A percentile compares a stretch with the other conserved stretches of the same genome.
Conservation (phyloP, 768 basidiomycete genomes). For the Lactifluus volemus region DNA sequence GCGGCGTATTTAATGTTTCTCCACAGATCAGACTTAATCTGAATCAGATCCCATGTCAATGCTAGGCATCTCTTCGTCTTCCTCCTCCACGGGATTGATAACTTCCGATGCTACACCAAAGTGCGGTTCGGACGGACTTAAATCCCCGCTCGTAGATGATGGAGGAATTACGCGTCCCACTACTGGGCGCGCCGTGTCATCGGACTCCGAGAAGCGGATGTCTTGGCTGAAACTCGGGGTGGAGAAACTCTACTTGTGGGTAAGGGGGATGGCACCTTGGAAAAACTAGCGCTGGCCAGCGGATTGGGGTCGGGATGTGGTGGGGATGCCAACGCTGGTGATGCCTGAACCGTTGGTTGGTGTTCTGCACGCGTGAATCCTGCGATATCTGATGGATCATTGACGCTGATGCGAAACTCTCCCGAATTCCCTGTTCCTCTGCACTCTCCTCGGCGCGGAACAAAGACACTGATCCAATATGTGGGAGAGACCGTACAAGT, state of each 20-base stretch:
- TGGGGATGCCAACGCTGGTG: not conserved
- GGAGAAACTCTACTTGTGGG: not conserved
- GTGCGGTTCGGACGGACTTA: not conserved
- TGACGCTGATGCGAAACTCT: conserved; percentile 28
- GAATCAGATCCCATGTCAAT: conserved; percentile 79
- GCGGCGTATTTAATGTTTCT: not conserved
- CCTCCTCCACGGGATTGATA: conserved; percentile 28
- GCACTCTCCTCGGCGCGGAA: conserved; percentile 54
- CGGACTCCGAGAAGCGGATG: not conserved
- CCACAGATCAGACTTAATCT: conserved; percentile 36
- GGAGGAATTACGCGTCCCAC: not conserved
- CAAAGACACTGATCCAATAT: conserved; percentile 51
- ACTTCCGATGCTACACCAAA: not conserved
- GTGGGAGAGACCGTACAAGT: conserved; percentile 56
- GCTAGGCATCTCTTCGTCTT: conserved; percentile 66
- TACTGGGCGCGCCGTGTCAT: not conserved
- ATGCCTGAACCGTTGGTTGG: not conserved
- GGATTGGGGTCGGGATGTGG: not conserved
- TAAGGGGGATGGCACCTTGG: not conserved
- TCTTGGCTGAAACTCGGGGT: not conserved
- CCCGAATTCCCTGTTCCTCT: conserved; percentile 47
- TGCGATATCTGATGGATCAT: not conserved
- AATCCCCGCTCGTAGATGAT: not conserved
- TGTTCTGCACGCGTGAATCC: not conserved
- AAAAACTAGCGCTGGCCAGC: not conserved